These are phyloP conservation scores for Trichocladium uniseriatum DNA, from an alignment of 495 filamentous ascomycete genomes.

Conservation along the genomic window DNA sequence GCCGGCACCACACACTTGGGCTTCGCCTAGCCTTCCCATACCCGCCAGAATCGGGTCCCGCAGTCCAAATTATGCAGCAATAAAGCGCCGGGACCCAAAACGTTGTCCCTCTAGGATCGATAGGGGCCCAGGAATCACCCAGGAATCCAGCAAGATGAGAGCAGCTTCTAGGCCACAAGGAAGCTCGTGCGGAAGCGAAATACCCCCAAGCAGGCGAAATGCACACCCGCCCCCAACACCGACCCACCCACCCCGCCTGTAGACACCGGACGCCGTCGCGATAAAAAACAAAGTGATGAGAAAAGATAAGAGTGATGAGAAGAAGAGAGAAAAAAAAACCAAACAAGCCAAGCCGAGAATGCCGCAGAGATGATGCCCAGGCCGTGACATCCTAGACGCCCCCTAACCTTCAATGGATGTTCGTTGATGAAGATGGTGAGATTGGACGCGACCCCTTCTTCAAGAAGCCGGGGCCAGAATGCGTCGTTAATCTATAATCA, in stretches of 20 bases:
- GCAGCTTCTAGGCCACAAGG: conserved; percentile 1
- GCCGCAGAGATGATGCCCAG: conserved; percentile 9
- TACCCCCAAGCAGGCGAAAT: neutral
- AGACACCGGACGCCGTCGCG: conserved; percentile 23
- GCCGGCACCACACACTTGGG: neutral
- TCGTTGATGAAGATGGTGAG: conserved; percentile 11
- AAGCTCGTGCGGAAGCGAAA: neutral
- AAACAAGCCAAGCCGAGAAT: conserved; percentile 15
- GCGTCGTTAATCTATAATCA: conserved; percentile 18
- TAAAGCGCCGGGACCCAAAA: neutral
- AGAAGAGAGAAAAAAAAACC: conserved; percentile 5
- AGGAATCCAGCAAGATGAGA: conserved; percentile 7
- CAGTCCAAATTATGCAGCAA: conserved; percentile 12
- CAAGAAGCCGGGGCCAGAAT: conserved; percentile 12
- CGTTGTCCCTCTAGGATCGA: neutral
- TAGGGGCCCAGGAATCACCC: neutral
- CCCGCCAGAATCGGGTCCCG: neutral
- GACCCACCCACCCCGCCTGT: conserved; percentile 12
- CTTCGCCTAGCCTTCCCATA: conserved; percentile 2
- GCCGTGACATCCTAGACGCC: conserved; percentile 6
- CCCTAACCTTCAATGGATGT: conserved; percentile 7
- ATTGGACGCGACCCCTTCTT: conserved; percentile 3
- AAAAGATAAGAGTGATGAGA: conserved; percentile 9
- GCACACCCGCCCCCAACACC: conserved; percentile 15
- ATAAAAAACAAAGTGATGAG: conserved; percentile 15